phyloP scores from a whole-genome alignment of 176 grass and related monocot species.

The Miscanthus lutarioriparius region DNA sequence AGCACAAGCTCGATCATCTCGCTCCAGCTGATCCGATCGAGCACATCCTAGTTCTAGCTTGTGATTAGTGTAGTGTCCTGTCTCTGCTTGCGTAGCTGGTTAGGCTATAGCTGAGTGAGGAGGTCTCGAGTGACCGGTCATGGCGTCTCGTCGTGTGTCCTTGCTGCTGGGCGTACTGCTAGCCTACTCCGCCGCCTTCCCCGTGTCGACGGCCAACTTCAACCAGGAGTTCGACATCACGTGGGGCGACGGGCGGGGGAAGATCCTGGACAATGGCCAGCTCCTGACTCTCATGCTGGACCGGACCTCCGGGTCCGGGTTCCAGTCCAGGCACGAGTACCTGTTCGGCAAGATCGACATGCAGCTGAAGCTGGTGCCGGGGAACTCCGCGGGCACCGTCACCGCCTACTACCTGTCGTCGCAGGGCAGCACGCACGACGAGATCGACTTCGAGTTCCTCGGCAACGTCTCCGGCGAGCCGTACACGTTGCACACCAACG shows the following conservation, averaged over 20 bases:
- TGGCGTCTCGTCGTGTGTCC: background rate
- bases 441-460: constrained; percentile 92
- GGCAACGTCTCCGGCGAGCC: constrained; percentile 75
- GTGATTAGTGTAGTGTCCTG: background rate
- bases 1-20: no score
- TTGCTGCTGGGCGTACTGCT: constrained; percentile 29
- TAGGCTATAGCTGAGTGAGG: no score
- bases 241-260: constrained; percentile 76
- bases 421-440: constrained; percentile 70
- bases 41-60: no score
- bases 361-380: constrained; percentile 79
- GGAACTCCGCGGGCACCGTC: constrained; percentile 90
- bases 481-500: constrained; percentile 88
- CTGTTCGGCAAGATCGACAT: constrained; percentile 94
- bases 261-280: constrained; percentile 52
- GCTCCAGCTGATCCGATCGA: no score
- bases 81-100: background rate
- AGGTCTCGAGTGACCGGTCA: background rate
- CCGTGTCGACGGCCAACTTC: constrained; percentile 41
- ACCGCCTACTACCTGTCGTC: constrained; percentile 88
- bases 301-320: constrained; percentile 65
- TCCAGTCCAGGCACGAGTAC: constrained; percentile 86
- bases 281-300: constrained; percentile 70
- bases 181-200: background rate
- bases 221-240: constrained; percentile 76